Evolutionary conservation across 495 filamentous ascomycete genomes (phyloP).

Genomic region (Penicillium lividum): DNA sequence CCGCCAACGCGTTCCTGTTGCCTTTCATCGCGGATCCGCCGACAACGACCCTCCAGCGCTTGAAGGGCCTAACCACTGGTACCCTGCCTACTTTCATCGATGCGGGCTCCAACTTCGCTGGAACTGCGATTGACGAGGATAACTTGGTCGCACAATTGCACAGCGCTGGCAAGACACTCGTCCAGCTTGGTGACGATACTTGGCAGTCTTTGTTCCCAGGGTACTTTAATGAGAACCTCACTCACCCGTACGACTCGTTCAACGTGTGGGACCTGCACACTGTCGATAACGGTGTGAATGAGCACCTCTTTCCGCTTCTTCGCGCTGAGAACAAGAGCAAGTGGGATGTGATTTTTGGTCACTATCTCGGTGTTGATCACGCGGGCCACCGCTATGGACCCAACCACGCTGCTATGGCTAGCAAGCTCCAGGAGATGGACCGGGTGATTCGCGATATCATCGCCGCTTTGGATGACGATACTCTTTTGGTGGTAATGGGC

Average conservation of each 20-base stretch:
- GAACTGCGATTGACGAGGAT: constrained; percentile 96
- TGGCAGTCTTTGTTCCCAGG: constrained; percentile 92
- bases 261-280: constrained; percentile 98
- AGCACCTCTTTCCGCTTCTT: constrained; percentile 86
- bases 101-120: constrained; percentile 90
- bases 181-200: constrained; percentile 94
- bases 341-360: constrained; percentile 93
- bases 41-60: constrained; percentile 84
- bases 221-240: constrained; percentile 84
- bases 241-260: constrained; percentile 88
- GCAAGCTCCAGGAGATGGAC: constrained; percentile 93
- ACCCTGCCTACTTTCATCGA: constrained; percentile 95
- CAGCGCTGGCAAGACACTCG: constrained; percentile 77
- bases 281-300: constrained; percentile 92
- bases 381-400: constrained; percentile 96
- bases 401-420: constrained; percentile 85
- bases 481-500: constrained; percentile 91
- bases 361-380: constrained; percentile 95
- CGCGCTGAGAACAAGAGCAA: constrained; percentile 58
- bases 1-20: constrained; percentile 81
- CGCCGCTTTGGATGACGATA: constrained; percentile 74
- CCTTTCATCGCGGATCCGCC: constrained; percentile 98
- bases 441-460: constrained; percentile 70
- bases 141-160: constrained; percentile 85
- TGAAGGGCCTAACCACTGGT: constrained; percentile 94